phyloP scores from a whole-genome alignment of 495 filamentous ascomycete genomes.

The Oleoguttula mirabilis region DNA sequence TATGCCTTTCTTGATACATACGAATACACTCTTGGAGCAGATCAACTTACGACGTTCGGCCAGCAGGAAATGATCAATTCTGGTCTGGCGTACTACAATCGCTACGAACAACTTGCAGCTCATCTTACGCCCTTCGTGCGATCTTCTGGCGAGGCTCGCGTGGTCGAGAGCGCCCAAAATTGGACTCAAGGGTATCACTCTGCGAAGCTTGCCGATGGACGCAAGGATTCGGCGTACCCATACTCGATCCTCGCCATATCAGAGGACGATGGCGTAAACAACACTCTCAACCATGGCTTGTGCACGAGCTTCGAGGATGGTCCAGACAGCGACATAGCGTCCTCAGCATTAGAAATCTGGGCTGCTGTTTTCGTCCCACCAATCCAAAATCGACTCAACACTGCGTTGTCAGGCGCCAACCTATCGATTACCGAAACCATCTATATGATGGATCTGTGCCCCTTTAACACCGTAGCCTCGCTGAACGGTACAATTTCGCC shows the following conservation, averaged over 20 bases:
- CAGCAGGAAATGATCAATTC: constrained; percentile 62
- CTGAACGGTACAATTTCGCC: constrained; percentile 36
- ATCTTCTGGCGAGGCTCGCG: constrained; percentile 55
- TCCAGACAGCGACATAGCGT: constrained; percentile 35
- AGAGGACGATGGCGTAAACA: constrained; percentile 61
- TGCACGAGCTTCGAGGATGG: constrained; percentile 52
- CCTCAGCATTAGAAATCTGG: constrained; percentile 42
- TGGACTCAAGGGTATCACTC: constrained; percentile 60
- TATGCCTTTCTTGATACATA: constrained; percentile 57
- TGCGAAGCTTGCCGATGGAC: constrained; percentile 32
- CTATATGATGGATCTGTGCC: constrained; percentile 72
- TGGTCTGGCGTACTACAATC: constrained; percentile 58
- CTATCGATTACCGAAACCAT: constrained; percentile 48
- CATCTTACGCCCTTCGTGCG: constrained; percentile 56
- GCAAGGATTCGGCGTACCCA: constrained; percentile 29
- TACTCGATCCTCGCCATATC: constrained; percentile 51
- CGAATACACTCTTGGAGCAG: constrained; percentile 58
- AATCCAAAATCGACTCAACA: constrained; percentile 51
- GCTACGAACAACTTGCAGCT: constrained; percentile 49
- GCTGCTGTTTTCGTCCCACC: constrained; percentile 44
- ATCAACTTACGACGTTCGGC: constrained; percentile 63
- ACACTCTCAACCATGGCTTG: constrained; percentile 59
- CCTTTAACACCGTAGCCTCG: constrained; percentile 61
- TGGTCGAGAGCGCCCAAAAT: constrained; percentile 58
- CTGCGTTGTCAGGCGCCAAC: constrained; percentile 46